Evolutionary conservation across 352 stramenopile species (phyloP).

Genomic region (Pythium graminicola): DNA sequence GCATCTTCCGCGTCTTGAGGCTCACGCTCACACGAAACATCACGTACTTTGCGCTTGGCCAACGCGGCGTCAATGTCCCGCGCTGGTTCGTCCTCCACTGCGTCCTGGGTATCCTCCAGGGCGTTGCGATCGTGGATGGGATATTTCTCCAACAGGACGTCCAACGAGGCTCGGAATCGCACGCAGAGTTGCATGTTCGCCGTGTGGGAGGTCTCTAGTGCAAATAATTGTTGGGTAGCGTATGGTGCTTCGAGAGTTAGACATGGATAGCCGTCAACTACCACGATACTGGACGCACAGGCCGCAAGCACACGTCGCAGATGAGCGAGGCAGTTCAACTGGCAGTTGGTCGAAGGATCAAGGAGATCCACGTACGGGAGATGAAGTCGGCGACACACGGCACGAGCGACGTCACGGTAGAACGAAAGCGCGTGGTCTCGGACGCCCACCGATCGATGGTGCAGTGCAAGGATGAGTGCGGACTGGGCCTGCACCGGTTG

Average conservation of each 20-base stretch:
- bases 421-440: conserved; percentile 43
- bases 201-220: conserved; percentile 29
- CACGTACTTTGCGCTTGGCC: conserved; percentile 8
- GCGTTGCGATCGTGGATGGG: conserved; percentile 23
- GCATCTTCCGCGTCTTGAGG: conserved; percentile 32
- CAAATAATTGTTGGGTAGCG: conserved; percentile 39
- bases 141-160: conserved; percentile 38
- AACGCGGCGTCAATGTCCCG: conserved; percentile 31
- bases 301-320: conserved; percentile 24
- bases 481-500: conserved; percentile 7
- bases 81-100: conserved; percentile 19
- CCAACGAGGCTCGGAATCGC: conserved; percentile 35
- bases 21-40: conserved; percentile 42
- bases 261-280: conserved; percentile 41
- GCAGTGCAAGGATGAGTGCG: conserved; percentile 12
- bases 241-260: conserved; percentile 25
- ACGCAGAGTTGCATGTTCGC: conserved; percentile 27
- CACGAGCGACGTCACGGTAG: conserved; percentile 27
- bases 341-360: neutral
- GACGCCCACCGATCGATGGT: conserved; percentile 27
- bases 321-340: neutral
- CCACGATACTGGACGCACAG: conserved; percentile 23
- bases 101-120: conserved; percentile 43
- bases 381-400: conserved; percentile 23
- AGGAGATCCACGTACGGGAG: conserved; percentile 28